A percentile compares a stretch with the other conserved stretches of the same genome.
Evolutionary conservation across 1,284 basidiomycete genomes (phyloP).

Genomic region (Ganoderma lingzhi): DNA sequence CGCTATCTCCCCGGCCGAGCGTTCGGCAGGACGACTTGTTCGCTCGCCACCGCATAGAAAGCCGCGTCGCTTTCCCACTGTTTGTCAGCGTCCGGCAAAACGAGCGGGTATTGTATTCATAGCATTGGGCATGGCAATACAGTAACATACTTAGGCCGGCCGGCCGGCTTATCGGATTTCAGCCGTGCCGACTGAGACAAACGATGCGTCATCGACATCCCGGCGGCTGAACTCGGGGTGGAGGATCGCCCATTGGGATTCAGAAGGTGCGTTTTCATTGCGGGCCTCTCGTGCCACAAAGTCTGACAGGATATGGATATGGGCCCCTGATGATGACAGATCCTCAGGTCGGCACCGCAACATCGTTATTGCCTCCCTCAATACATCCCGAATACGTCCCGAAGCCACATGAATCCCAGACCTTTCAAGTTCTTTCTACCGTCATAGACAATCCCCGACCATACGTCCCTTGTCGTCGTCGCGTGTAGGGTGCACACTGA

Average conservation of each 20-base stretch:
- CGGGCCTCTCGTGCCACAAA: background rate
- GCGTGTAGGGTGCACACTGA: background rate
- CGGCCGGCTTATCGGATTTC: too few species aligned
- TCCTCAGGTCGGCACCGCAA: background rate
- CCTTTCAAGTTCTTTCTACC: background rate
- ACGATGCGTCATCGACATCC: background rate
- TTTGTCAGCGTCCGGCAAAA: slow-evolving; percentile 6
- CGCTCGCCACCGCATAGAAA: background rate
- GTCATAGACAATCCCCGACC: background rate
- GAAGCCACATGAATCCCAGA: background rate
- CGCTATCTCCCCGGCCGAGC: background rate
- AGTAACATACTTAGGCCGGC: background rate
- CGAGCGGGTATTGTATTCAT: background rate
- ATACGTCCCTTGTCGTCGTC: background rate
- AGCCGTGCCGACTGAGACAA: too few species aligned
- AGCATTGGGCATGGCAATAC: slow-evolving; percentile 1
- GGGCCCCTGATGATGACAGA: background rate
- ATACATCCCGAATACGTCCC: background rate
- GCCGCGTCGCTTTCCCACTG: slow-evolving; percentile 4
- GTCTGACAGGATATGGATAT: background rate
- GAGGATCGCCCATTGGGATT: background rate
- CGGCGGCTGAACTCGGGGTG: background rate
- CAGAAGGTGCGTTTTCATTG: background rate
- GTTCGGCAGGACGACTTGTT: background rate
- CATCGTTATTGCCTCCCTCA: background rate